Percentiles rank a stretch among this genome's conserved stretches.
Evolutionary conservation across 2,329 filamentous ascomycete species (phyloP).

Genomic region (Arthrocladium fulminans): DNA sequence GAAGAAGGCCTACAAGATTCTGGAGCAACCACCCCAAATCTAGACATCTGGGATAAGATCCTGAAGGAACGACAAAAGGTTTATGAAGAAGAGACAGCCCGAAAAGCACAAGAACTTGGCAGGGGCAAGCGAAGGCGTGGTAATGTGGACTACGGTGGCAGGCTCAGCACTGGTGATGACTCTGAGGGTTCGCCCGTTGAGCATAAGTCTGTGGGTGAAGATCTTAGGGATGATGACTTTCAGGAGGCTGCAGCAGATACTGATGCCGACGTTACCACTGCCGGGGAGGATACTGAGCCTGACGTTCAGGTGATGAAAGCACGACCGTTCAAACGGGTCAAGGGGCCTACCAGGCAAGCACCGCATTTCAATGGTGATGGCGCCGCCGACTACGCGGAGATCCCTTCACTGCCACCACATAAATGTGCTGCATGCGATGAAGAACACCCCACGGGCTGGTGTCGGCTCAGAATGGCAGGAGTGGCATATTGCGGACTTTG

Average conservation of each 20-base stretch:
- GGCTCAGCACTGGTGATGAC: constrained; percentile 9
- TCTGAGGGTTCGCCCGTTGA: constrained; percentile 21
- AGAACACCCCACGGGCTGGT: constrained; percentile 49
- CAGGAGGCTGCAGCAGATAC: constrained; percentile 24
- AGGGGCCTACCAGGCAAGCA: constrained; percentile 22
- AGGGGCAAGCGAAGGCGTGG: constrained; percentile 66
- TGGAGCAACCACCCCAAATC: constrained; percentile 49
- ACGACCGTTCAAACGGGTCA: constrained; percentile 33
- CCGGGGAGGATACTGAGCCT: constrained; percentile 13
- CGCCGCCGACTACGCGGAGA: constrained; percentile 9
- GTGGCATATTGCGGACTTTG: constrained; percentile 57
- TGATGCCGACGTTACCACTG: constrained; percentile 23
- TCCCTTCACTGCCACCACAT: constrained; percentile 17
- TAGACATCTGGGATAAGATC: constrained; percentile 75
- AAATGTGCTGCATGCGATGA: constrained; percentile 48
- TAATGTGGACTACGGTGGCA: constrained; percentile 18
- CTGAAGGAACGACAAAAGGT: constrained; percentile 71
- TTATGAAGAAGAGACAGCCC: constrained; percentile 62
- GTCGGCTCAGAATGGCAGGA: constrained; percentile 51
- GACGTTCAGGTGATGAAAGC: constrained; percentile 23
- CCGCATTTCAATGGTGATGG: constrained; percentile 20
- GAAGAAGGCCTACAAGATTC: constrained; percentile 51
- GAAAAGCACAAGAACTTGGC: constrained; percentile 66
- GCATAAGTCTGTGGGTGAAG: constrained; percentile 15
- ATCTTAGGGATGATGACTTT: constrained; percentile 28